A percentile compares a stretch with the other conserved stretches of the same genome.
phyloP scores from a whole-genome alignment of 129 eudicot species.

The Deinandra increscens region DNA sequence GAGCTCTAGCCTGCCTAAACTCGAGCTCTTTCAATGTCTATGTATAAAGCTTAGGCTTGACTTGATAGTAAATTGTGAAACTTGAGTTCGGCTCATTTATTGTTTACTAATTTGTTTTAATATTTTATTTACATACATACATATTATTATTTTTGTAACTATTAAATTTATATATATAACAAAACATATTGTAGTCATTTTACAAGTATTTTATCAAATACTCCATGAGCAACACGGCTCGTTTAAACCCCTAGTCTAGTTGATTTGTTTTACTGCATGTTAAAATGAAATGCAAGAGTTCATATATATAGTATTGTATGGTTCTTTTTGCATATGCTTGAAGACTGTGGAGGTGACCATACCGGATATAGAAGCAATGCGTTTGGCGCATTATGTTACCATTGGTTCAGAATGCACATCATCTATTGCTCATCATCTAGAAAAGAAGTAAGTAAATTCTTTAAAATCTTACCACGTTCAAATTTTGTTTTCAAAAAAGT shows the following conservation, averaged over 20 bases:
- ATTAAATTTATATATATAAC: too few relatives aligned
- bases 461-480: not conserved
- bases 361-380: constrained; percentile 90
- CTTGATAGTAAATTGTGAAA: too few relatives aligned
- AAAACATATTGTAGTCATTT: too few relatives aligned
- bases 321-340: not conserved
- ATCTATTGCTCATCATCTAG: constrained; percentile 63
- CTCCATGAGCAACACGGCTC: not conserved
- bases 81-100: too few relatives aligned
- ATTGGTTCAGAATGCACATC: constrained; percentile 85
- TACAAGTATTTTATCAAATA: too few relatives aligned
- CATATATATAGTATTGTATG: not conserved
- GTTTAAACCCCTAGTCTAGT: not conserved
- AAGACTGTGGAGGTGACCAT: constrained; percentile 74
- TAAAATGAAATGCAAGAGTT: not conserved
- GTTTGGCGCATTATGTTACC: constrained; percentile 88
- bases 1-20: too few relatives aligned
- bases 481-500: not conserved
- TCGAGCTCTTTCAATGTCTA: too few relatives aligned
- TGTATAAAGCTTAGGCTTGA: too few relatives aligned
- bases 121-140: too few relatives aligned
- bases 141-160: too few relatives aligned
- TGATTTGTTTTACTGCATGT: not conserved
- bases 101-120: too few relatives aligned
- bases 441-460: constrained; percentile 51